phyloP scores from a whole-genome alignment of 176 grass and related monocot genomes.

The Bromus sterilis region DNA sequence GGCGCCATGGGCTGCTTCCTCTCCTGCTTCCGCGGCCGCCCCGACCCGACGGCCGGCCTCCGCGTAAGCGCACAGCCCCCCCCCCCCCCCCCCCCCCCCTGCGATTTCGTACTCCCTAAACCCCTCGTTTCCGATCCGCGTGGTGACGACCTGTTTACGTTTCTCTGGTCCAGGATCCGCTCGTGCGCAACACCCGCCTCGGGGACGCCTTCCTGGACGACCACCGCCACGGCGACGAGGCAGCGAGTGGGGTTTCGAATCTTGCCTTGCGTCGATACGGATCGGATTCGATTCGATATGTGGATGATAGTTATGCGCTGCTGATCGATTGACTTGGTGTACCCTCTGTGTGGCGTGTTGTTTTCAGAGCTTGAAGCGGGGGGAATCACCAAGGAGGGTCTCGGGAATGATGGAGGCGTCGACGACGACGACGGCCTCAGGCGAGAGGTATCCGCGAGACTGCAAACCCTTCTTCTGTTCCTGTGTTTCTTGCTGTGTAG shows the following conservation, averaged over 20 bases:
- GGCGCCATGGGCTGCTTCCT: constrained; percentile 59
- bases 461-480: not conserved
- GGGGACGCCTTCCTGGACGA: constrained; percentile 40
- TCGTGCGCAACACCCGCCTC: constrained; percentile 18
- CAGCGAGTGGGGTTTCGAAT: not conserved
- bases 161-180: constrained; percentile 31
- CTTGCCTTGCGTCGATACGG: not conserved
- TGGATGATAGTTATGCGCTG: not conserved
- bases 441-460: constrained; percentile 35
- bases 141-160: not conserved
- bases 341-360: not conserved
- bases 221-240: not conserved
- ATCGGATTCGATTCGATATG: not conserved
- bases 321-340: not conserved
- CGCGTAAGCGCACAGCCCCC: constrained; percentile 3
- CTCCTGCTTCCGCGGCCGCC: constrained; percentile 41
- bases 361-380: constrained; percentile 4
- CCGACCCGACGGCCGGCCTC: not conserved
- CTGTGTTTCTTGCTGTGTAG: not conserved
- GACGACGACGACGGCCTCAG: constrained; percentile 57
- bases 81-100: not conserved
- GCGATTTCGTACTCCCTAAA: not conserved
- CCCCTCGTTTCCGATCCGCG: not conserved
- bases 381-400: not conserved
- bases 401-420: not conserved